Evolutionary conservation across 805 yeast species (phyloP), one percentile per base, ranked within the genome.

Genomic region (Saccharomycopsis sp.): DNA sequence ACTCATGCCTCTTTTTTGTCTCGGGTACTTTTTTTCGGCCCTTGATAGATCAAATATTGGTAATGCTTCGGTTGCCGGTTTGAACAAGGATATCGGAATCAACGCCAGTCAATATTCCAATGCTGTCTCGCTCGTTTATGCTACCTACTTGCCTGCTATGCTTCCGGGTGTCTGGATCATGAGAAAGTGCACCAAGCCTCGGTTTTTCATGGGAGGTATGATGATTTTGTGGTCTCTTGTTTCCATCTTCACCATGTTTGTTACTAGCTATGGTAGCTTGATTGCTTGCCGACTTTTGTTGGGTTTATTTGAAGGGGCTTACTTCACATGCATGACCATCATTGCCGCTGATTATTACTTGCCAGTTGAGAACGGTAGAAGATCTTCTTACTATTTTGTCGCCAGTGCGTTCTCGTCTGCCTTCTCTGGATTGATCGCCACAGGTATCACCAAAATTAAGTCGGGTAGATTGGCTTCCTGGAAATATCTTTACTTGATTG

Each of bases 31-130:
- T 57, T 68, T 77, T 51, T 75, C 82, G 2, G 73, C 74, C 52
- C 68, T 82, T 57, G 86, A 82, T 67, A 74, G 80, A 59, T 78
- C 83, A 14, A 81, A 81, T 64, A 79, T 82, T 56, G 85, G 85
- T 63, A 82, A 82, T 64, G 85, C 85, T 8, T 74, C 74, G 48
- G 73, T 79, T 2, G 84, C 82, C 14, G 85, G 86, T 2, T 62
- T 81, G 60, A 67, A 72, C 0, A 70, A 70, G 24, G 78, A 73
- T 56, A 57, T 79, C 18, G 69, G 71, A 5, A 65, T 79, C 24
- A 63, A 67, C 0, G 72, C 71, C 0, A 67, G 65, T 21, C 75
- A 79, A 61, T 79, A 71, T 63, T 74, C 77, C 23, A 72, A 71
- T 41, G 75, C 73, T 29, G 78, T 77, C 3, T 73, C 81, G 5